These are phyloP conservation scores for Echinosphaeria canescens DNA, from an alignment of 2,329 filamentous ascomycete genomes.

Conservation along the genomic window DNA sequence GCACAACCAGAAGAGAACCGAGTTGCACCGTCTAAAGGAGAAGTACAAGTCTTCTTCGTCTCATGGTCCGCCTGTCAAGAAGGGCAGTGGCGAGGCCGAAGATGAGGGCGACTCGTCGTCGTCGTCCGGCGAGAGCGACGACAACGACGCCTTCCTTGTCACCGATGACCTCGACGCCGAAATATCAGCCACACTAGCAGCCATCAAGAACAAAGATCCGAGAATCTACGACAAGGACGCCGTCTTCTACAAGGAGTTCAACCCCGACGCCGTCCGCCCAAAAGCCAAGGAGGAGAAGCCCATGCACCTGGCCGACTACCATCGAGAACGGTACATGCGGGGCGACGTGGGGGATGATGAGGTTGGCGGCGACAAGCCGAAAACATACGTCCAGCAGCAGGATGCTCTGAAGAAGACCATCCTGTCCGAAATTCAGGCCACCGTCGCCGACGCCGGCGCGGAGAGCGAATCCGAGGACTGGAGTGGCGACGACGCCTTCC, in stretches of 20 bases:
- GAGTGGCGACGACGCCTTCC: constrained; percentile 48
- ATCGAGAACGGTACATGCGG: constrained; percentile 69
- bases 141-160: constrained; percentile 72
- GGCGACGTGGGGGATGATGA: constrained; percentile 46
- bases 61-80: no score
- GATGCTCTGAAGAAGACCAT: constrained; percentile 68
- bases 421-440: constrained; percentile 59
- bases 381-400: constrained; percentile 39
- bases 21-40: constrained; percentile 68
- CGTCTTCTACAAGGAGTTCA: constrained; percentile 54
- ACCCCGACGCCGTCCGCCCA: constrained; percentile 22
- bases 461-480: constrained; percentile 22
- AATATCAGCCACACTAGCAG: constrained; percentile 69
- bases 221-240: constrained; percentile 64
- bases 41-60: constrained; percentile 44
- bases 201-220: constrained; percentile 80
- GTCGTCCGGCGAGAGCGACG: constrained; percentile 59
- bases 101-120: constrained; percentile 31
- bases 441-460: constrained; percentile 19
- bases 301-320: constrained; percentile 75
- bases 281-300: constrained; percentile 67
- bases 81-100: constrained; percentile 20
- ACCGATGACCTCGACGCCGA: constrained; percentile 72
- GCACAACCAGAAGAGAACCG: constrained; percentile 93
- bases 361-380: constrained; percentile 32